Conservation (phyloP, 441 rosid genomes). For the Corymbia calophylla region DNA sequence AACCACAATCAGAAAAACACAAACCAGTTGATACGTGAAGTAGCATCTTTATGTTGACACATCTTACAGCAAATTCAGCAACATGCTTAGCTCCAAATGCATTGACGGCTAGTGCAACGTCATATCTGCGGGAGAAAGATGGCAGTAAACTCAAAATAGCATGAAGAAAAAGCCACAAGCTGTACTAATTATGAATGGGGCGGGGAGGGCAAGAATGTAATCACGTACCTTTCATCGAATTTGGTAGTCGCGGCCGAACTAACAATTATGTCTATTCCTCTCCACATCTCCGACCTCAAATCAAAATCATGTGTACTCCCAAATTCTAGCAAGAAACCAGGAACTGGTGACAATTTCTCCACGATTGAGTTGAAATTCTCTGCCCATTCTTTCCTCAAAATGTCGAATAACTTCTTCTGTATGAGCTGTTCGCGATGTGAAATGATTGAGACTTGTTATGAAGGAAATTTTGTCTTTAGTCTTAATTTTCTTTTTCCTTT, state of each 20-base stretch:
- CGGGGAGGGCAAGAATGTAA: not conserved
- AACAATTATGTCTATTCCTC: not conserved
- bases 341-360: not conserved
- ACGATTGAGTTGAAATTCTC: not conserved
- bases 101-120: not conserved
- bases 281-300: not conserved
- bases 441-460: not conserved
- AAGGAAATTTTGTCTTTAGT: not conserved
- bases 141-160: not conserved
- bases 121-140: not conserved
- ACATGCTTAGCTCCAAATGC: not conserved
- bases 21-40: slow-evolving; percentile 3
- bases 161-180: not conserved
- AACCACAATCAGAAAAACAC: too few species aligned
- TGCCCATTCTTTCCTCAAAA: not conserved
- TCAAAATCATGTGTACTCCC: not conserved
- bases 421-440: not conserved
- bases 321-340: not conserved
- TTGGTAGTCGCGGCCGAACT: slow-evolving; percentile 1
- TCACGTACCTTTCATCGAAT: not conserved
- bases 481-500: not conserved
- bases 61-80: not conserved
- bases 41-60: not conserved
- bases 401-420: not conserved
- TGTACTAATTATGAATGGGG: not conserved